Evolutionary conservation across 73 alveolate species (phyloP).

Genomic region (Paraurostyla sp.): DNA sequence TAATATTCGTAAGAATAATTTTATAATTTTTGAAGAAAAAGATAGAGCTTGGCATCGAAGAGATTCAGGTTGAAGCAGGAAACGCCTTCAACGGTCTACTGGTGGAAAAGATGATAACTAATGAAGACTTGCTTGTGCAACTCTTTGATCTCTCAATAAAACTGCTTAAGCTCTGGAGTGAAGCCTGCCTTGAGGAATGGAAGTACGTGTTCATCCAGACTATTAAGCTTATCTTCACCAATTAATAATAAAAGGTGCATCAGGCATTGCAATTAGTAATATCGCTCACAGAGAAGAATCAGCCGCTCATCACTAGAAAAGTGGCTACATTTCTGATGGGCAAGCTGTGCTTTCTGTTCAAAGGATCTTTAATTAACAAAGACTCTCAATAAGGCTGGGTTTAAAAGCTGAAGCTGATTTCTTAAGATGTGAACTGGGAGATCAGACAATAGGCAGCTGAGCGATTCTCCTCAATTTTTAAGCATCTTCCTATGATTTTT

Average conservation of each 20-base stretch:
- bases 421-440: slow-evolving; percentile 74
- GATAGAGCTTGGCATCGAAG: slow-evolving; percentile 60
- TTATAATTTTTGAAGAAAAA: background rate
- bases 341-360: slow-evolving; percentile 16
- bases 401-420: background rate
- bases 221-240: background rate
- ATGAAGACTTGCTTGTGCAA: background rate
- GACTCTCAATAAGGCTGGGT: background rate
- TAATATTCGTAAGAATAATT: background rate
- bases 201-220: slow-evolving; percentile 41
- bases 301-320: slow-evolving; percentile 60
- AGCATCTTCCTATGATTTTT: background rate
- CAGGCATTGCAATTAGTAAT: slow-evolving; percentile 44
- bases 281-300: slow-evolving; percentile 44
- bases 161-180: slow-evolving; percentile 64
- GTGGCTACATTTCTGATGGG: slow-evolving; percentile 65
- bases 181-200: slow-evolving; percentile 49
- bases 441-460: slow-evolving; percentile 32
- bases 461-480: slow-evolving; percentile 5
- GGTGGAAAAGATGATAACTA: slow-evolving; percentile 10
- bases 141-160: background rate
- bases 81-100: slow-evolving; percentile 1
- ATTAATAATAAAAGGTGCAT: background rate
- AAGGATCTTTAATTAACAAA: background rate
- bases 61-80: slow-evolving; percentile 60